phyloP scores from a whole-genome alignment of 2,329 filamentous ascomycete species.

The Penicillium olsonii region DNA sequence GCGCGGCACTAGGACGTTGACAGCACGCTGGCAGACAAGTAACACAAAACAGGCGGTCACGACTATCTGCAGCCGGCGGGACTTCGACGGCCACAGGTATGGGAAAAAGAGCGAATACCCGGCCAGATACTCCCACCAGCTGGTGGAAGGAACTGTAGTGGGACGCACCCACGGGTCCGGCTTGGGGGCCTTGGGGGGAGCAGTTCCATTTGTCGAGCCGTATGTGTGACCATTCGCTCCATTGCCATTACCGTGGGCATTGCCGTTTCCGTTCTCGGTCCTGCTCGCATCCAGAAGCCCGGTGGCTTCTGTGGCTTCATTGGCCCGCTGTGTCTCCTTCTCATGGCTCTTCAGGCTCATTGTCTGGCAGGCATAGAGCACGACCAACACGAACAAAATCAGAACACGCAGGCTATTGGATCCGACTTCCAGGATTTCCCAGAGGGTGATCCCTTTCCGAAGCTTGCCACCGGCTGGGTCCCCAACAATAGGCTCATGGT shows the following conservation, averaged over 20 bases:
- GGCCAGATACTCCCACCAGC: conserved; percentile 93
- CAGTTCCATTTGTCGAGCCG: conserved; percentile 49
- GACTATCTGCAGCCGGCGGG: conserved; percentile 70
- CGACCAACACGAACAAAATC: conserved; percentile 61
- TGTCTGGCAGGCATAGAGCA: conserved; percentile 59
- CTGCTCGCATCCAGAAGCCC: conserved; percentile 43
- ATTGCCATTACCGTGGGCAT: conserved; percentile 47
- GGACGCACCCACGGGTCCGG: conserved; percentile 84
- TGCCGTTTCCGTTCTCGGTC: conserved; percentile 48
- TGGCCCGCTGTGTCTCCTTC: conserved; percentile 32
- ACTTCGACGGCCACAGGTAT: conserved; percentile 92
- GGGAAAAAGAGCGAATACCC: conserved; percentile 94
- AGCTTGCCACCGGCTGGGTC: conserved; percentile 47
- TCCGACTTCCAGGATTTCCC: conserved; percentile 45
- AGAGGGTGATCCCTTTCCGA: conserved; percentile 41
- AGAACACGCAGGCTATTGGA: conserved; percentile 70
- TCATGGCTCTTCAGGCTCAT: conserved; percentile 48
- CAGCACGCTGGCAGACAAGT: conserved; percentile 74
- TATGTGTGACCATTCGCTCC: conserved; percentile 53
- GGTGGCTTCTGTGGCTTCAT: conserved; percentile 46
- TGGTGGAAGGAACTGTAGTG: conserved; percentile 79
- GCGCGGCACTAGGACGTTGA: conserved; percentile 83
- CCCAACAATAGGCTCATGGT: conserved; percentile 62
- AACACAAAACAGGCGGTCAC: conserved; percentile 81
- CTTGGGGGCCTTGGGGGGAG: conserved; percentile 44